These are phyloP conservation scores for Bacterosira constricta DNA, from an alignment of 108 stramenopile species.

Conservation along the genomic window DNA sequence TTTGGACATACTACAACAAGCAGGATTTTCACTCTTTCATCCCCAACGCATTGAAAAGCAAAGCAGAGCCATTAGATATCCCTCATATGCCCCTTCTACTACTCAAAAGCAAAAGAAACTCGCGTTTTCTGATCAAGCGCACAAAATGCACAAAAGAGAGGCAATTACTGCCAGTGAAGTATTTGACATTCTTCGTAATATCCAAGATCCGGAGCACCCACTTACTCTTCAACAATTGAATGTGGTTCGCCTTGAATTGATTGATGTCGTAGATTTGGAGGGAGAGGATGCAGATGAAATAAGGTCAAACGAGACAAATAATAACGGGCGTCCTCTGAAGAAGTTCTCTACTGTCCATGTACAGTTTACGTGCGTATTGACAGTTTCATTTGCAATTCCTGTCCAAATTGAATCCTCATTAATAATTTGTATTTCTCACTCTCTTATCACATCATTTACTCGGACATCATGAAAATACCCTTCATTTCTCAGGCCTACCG, in stretches of 20 bases:
- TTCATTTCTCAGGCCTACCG: constrained; percentile 61
- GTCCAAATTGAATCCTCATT: not conserved
- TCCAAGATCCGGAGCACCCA: constrained; percentile 99
- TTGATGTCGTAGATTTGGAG: constrained; percentile 61
- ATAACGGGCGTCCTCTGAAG: not conserved
- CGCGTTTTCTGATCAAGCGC: not conserved
- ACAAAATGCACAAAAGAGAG: constrained; percentile 37
- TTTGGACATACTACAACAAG: constrained; percentile 30
- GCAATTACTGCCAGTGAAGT: constrained; percentile 79
- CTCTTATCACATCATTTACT: not conserved
- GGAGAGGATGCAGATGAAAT: constrained; percentile 18
- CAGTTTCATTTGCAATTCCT: too few species aligned
- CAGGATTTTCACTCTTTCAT: constrained; percentile 44
- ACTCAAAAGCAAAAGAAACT: not conserved
- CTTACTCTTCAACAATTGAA: constrained; percentile 96
- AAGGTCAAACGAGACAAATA: not conserved
- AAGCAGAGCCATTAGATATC: constrained; percentile 29
- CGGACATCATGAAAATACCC: too few species aligned
- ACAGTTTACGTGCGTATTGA: constrained; percentile 69
- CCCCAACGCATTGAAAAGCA: constrained; percentile 38
- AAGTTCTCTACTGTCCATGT: constrained; percentile 61
- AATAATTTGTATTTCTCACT: not conserved
- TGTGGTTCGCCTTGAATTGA: constrained; percentile 85
- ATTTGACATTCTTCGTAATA: constrained; percentile 95
- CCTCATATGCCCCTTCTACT: constrained; percentile 33